Conservation (phyloP, 495 filamentous ascomycete species). For the Aspergillus homomorphus region DNA sequence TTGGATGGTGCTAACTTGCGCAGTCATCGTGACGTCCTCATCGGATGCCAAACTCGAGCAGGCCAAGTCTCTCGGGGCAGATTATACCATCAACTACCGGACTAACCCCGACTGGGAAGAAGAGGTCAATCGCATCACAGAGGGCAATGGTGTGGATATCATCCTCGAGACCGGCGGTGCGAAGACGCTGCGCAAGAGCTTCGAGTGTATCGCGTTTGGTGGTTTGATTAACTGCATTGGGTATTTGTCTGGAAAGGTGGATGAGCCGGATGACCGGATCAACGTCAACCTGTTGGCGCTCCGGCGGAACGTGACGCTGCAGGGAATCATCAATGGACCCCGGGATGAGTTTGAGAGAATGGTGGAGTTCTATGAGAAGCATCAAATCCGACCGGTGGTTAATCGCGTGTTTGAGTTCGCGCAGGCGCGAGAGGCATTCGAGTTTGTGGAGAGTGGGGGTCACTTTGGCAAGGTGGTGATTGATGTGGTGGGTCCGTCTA, state of each 20-base stretch:
- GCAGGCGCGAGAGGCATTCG: conserved; percentile 48
- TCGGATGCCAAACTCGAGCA: conserved; percentile 60
- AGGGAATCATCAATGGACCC: conserved; percentile 61
- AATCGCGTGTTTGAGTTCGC: conserved; percentile 59
- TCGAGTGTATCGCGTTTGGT: conserved; percentile 63
- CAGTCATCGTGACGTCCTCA: conserved; percentile 74
- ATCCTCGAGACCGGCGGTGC: conserved; percentile 67
- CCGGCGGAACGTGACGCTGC: conserved; percentile 47
- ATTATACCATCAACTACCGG: conserved; percentile 65
- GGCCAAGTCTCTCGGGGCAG: conserved; percentile 58
- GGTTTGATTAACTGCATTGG: conserved; percentile 68
- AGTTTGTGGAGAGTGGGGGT: conserved; percentile 59
- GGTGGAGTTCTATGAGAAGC: conserved; percentile 55
- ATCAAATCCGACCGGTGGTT: conserved; percentile 60
- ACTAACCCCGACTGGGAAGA: conserved; percentile 66
- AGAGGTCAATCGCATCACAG: conserved; percentile 60
- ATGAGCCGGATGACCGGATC: conserved; percentile 37
- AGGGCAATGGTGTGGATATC: conserved; percentile 61
- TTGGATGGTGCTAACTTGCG: not conserved
- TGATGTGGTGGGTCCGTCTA: not conserved
- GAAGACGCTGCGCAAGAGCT: conserved; percentile 56
- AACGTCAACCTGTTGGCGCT: conserved; percentile 55
- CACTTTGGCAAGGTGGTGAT: conserved; percentile 71
- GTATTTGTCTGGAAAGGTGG: conserved; percentile 58
- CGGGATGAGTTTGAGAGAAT: conserved; percentile 61